Percentiles rank a stretch among this genome's conserved stretches.
Evolutionary conservation across 805 yeast species (phyloP).

Genomic region (Saturnispora diversa): DNA sequence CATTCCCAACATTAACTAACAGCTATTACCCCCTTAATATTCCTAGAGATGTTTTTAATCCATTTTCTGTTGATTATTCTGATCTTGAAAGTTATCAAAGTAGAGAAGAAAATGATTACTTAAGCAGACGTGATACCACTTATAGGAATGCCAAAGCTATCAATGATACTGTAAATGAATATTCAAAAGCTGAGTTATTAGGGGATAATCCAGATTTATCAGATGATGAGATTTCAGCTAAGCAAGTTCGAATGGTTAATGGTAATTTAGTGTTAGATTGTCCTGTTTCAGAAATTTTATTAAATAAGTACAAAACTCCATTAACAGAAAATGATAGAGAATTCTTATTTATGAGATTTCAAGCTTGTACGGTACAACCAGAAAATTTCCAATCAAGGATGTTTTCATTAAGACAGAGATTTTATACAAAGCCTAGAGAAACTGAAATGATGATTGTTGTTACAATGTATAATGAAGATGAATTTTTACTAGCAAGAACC

Average conservation of each 20-base stretch:
- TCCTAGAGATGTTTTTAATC: conserved; percentile 24
- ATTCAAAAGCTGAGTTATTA: conserved; percentile 10
- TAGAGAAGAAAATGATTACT: conserved; percentile 7
- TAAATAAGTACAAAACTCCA: conserved; percentile 41
- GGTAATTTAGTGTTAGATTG: conserved; percentile 86
- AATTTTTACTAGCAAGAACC: conserved; percentile 72
- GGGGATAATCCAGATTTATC: conserved; percentile 1
- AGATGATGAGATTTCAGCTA: conserved; percentile 20
- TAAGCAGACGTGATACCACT: conserved; percentile 11
- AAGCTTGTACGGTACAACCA: conserved; percentile 93
- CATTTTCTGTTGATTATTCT: conserved; percentile 24
- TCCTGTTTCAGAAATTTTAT: conserved; percentile 68
- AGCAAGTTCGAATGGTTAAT: conserved; percentile 46
- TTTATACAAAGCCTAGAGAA: conserved; percentile 67
- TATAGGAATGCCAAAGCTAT: conserved; percentile 15
- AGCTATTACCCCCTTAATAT: conserved; percentile 30
- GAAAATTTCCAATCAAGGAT: conserved; percentile 49
- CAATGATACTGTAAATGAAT: conserved; percentile 13
- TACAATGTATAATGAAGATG: conserved; percentile 88
- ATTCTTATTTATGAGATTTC: conserved; percentile 82
- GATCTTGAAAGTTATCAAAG: conserved; percentile 1
- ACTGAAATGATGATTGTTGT: conserved; percentile 83
- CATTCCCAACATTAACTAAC: conserved; percentile 29
- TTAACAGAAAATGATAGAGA: conserved; percentile 44
- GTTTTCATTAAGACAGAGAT: conserved; percentile 76